Evolutionary conservation across 129 eudicot species (phyloP).

Genomic region (Ambrosia trifida): DNA sequence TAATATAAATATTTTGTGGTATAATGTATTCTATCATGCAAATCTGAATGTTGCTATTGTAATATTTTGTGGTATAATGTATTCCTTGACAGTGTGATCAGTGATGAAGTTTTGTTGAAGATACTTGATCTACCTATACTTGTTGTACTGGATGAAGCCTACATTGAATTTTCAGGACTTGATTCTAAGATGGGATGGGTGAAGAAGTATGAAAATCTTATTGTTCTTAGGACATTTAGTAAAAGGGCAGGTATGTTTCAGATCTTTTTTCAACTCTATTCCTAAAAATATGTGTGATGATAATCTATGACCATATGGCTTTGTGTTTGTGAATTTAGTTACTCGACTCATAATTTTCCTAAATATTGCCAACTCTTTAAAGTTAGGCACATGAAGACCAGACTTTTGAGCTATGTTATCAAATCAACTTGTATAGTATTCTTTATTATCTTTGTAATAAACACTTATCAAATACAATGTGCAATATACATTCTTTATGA

Average conservation of each 20-base stretch:
- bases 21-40: neutral
- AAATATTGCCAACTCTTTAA: neutral
- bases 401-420: neutral
- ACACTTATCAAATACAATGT: neutral
- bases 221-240: conserved; percentile 93
- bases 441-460: neutral
- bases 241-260: conserved; percentile 81
- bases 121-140: conserved; percentile 84
- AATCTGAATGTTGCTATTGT: conserved; percentile 12
- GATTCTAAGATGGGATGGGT: conserved; percentile 94
- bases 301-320: neutral
- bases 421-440: conserved; percentile 6
- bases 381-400: neutral
- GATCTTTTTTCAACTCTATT: neutral
- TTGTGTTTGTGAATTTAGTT: conserved; percentile 19
- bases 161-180: conserved; percentile 85
- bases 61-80: conserved; percentile 10
- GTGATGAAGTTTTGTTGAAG: conserved; percentile 70
- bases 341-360: neutral
- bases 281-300: neutral
- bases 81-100: conserved; percentile 69
- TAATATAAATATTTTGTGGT: conserved; percentile 18
- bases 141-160: conserved; percentile 98
- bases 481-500: neutral
- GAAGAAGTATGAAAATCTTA: conserved; percentile 86